Evolutionary conservation across 768 basidiomycete species (phyloP).

Genomic region (Termitomyces titanicus): DNA sequence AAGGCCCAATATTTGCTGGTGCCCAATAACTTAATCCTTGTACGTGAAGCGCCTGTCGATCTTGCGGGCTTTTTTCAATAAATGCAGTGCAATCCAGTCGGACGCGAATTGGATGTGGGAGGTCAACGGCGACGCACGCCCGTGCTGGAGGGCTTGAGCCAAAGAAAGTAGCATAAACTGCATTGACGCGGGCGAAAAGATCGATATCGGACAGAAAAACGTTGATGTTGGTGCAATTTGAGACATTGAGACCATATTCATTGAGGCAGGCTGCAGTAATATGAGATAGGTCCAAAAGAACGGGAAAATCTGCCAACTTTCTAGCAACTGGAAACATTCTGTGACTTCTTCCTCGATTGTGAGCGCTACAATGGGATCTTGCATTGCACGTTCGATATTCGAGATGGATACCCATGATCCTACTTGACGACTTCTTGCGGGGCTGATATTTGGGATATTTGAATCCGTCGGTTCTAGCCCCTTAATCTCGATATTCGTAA

Average conservation of each 20-base stretch:
- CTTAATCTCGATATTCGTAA: background rate
- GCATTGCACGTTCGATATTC: slow-evolving; percentile 41
- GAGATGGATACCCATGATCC: slow-evolving; percentile 71
- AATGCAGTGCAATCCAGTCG: slow-evolving; percentile 84
- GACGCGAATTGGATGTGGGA: slow-evolving; percentile 54
- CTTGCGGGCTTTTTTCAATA: slow-evolving; percentile 29
- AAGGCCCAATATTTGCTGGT: slow-evolving; percentile 98
- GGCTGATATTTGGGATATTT: background rate
- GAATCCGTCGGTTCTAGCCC: background rate
- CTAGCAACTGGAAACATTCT: slow-evolving; percentile 60
- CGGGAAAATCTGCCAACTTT: slow-evolving; percentile 44
- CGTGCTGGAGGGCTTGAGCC: slow-evolving; percentile 90
- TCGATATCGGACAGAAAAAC: slow-evolving; percentile 81
- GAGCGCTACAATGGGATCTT: slow-evolving; percentile 16
- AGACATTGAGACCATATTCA: slow-evolving; percentile 43
- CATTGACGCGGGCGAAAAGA: slow-evolving; percentile 74
- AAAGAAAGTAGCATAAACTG: slow-evolving; percentile 77
- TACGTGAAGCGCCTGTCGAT: slow-evolving; percentile 83
- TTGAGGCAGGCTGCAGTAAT: slow-evolving; percentile 46
- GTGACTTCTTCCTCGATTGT: slow-evolving; percentile 70
- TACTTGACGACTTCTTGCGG: slow-evolving; percentile 22
- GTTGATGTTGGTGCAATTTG: slow-evolving; percentile 73
- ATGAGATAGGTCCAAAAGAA: background rate
- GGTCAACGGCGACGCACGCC: slow-evolving; percentile 85
- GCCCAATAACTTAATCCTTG: slow-evolving; percentile 98